Evolutionary conservation across 495 filamentous ascomycete genomes (phyloP).

Genomic region (Xylaria telfairii): DNA sequence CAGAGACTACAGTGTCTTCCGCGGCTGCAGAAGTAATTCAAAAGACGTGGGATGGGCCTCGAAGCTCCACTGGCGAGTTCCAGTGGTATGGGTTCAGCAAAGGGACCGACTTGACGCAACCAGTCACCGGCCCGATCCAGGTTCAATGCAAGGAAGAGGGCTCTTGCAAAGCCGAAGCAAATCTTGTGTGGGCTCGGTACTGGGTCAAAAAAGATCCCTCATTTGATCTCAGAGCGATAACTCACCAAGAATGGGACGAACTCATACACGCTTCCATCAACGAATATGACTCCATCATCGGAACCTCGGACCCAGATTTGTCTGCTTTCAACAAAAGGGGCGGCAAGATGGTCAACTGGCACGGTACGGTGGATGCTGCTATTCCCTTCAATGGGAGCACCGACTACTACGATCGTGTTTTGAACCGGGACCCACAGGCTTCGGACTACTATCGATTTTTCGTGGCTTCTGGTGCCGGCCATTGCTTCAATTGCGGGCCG

Average conservation of each 20-base stretch:
- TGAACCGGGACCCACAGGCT: conserved; percentile 32
- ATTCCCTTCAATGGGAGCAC: conserved; percentile 39
- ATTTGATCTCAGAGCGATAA: conserved; percentile 15
- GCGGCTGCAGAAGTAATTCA: conserved; percentile 14
- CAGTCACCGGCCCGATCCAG: conserved; percentile 17
- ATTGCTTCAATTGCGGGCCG: conserved; percentile 35
- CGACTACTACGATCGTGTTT: conserved; percentile 39
- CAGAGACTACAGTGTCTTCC: conserved; percentile 2
- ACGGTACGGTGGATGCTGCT: conserved; percentile 37
- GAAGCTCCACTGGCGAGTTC: conserved; percentile 16
- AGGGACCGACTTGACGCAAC: conserved; percentile 21
- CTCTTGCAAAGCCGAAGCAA: conserved; percentile 22
- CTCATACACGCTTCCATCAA: conserved; percentile 1
- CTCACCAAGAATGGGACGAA: conserved; percentile 18
- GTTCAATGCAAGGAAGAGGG: conserved; percentile 11
- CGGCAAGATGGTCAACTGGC: conserved; percentile 52
- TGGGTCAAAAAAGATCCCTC: conserved; percentile 28
- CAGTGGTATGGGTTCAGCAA: conserved; percentile 18
- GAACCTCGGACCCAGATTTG: conserved; percentile 48
- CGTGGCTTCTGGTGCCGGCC: conserved; percentile 39
- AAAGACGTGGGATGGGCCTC: conserved; percentile 18
- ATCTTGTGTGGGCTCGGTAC: conserved; percentile 31
- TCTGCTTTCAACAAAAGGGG: conserved; percentile 38
- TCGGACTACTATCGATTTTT: conserved; percentile 44
- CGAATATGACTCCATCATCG: conserved; percentile 44